Base-by-base conservation (phyloP, 495 filamentous ascomycete genomes). In the Cairneyella variabilis region DNA sequence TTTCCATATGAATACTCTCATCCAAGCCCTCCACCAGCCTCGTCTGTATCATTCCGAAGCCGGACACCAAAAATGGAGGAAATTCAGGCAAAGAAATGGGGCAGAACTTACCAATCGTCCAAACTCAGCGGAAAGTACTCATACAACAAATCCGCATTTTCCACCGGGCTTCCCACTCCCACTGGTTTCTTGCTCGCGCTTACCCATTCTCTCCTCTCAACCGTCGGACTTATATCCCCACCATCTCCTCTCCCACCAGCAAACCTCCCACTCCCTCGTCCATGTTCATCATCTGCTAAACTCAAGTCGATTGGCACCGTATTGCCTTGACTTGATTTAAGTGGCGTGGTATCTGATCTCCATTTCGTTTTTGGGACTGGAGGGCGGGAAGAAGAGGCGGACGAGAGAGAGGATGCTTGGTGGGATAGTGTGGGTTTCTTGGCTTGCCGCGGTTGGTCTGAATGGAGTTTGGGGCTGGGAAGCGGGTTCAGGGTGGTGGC, bases 71-170 rank as follows among this genome's bases (percentile, higher is more conserved):
- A n/a, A n/a, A n/a, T n/a, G n/a, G n/a, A n/a, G n/a, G n/a, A n/a
- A n/a, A n/a, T n/a, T n/a, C n/a, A n/a, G n/a, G n/a, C n/a, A n/a
- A n/a, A n/a, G n/a, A n/a, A n/a, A n/a, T n/a, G n/a, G n/a, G n/a
- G n/a, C n/a, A n/a, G 3, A 40, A 55, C 47, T 16, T 51, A 62
- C 90, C 90, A 95, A 57, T 96, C 90, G 68, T 95, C 89, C 56
- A 92, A 67, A 18, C 86, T 89, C 20, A 96, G 74, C 4, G 90
- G 90, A 54, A 96, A 95, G 64, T 96, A 95, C 65, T 96, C 90
- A 61, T 96, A 96, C 20, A 95, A 69, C 55, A 90, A 73, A 62
- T 95, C 90, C 8, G 83, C 83, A 53, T 82, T 83, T 58, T 92
- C 90, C 45, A 84, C 77, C 11, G 87, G 85, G 66, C 74, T 76